Conservation (phyloP, 768 basidiomycete genomes). For the Hortiboletus campestris region DNA sequence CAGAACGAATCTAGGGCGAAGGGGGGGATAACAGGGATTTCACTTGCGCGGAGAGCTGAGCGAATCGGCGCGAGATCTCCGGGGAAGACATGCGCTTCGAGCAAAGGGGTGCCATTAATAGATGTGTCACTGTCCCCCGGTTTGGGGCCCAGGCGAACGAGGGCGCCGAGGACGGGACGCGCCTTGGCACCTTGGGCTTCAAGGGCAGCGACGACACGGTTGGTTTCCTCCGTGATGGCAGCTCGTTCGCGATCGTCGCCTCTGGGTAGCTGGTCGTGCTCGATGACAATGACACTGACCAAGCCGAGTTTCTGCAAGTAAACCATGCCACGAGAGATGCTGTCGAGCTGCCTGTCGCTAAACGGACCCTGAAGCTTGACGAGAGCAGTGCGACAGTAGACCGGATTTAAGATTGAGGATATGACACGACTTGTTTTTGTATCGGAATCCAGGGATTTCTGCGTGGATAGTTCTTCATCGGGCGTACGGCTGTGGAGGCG, state of each 20-base stretch:
- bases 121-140: constrained; percentile 42
- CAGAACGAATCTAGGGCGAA: constrained; percentile 91
- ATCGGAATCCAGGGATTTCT: constrained; percentile 33
- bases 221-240: constrained; percentile 72
- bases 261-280: constrained; percentile 71
- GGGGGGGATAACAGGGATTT: constrained; percentile 94
- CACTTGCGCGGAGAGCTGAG: constrained; percentile 86
- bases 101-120: constrained; percentile 39
- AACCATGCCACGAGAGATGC: constrained; percentile 89
- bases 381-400: constrained; percentile 82
- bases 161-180: constrained; percentile 83
- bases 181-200: constrained; percentile 85
- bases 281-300: constrained; percentile 92
- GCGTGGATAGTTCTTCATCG: constrained; percentile 5
- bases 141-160: constrained; percentile 81
- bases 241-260: constrained; percentile 71
- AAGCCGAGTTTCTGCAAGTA: constrained; percentile 95
- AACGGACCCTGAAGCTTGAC: constrained; percentile 98
- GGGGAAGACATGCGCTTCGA: constrained; percentile 78
- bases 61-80: constrained; percentile 81
- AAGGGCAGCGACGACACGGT: constrained; percentile 78
- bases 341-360: constrained; percentile 87
- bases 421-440: constrained; percentile 52
- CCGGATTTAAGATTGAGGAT: constrained; percentile 80
- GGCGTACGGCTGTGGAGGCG: constrained; percentile 2